Base-by-base conservation (phyloP, 306 rosid species). In the Malus asiatica region DNA sequence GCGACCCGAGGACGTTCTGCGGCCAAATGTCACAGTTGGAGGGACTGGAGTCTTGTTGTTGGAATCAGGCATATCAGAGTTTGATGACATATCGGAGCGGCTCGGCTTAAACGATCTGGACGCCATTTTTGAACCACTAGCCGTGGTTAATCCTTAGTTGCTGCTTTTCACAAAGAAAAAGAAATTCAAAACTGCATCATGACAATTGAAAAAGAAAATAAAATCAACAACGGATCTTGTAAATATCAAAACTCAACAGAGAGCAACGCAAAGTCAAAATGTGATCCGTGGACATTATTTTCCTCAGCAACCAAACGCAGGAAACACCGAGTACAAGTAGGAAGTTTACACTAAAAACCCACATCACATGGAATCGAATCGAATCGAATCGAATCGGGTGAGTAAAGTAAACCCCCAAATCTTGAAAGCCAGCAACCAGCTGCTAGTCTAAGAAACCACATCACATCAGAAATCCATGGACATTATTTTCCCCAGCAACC, bases 1-100 rank as follows among this genome's bases (percentile, higher is more conserved):
- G 63, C 98, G 96, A 72, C 98, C 98, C 0, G 97, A 91, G 19
- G 97, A 80, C 65, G 98, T 91, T 82, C 98, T 87, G 78, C 98
- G 76, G 62, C 84, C 96, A 63, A 92, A 92, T 60, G 93, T 90
- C 46, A 94, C 93, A 2, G 88, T 75, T 23, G 98, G 95, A 71
- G 94, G 94, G 57, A 92, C 62, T 45, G 95, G 97, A 68, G 97
- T 95, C 87, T 85, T 88, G 70, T 63, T 81, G 60, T 58, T 75
- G 62, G 61, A 85, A 62, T 93, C 98, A 5, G 83, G 42, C 46
- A 73, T 84, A 84, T 90, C 98, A 66, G 93, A 90, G 46, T 80
- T 63, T 15, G 82, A n/a, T 11, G 97, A 90, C 33, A 86, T 74
- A 84, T 81, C 84, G 18, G 92, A 90, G 32, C 92, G 83, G 83